These are phyloP conservation scores for Schizosaccharomyces versatilis DNA, from an alignment of 1,139 yeast genomes.

Conservation along the genomic window DNA sequence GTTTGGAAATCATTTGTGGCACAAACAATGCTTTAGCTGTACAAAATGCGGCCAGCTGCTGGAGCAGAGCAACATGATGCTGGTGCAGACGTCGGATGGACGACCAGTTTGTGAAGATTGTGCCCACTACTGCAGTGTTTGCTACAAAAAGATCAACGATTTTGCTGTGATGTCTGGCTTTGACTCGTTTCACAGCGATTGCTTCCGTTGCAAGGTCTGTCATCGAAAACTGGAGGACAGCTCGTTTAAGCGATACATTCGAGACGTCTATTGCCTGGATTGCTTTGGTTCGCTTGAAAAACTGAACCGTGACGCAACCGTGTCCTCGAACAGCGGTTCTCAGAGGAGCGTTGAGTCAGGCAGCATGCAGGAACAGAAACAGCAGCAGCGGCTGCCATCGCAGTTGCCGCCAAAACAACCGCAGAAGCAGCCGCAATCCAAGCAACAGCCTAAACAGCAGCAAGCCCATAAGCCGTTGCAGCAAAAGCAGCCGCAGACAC, in stretches of 20 bases:
- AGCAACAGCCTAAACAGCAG: too few relatives aligned
- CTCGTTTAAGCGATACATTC: neutral
- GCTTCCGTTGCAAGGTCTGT: neutral
- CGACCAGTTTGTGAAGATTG: neutral
- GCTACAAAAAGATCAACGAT: neutral
- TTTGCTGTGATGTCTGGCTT: neutral
- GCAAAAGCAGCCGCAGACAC: too few relatives aligned
- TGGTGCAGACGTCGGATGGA: slow-evolving; percentile 1
- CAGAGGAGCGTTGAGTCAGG: too few relatives aligned
- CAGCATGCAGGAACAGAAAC: too few relatives aligned
- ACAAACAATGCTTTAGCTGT: neutral
- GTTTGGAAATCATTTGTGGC: neutral
- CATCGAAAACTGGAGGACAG: neutral
- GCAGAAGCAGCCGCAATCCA: too few relatives aligned
- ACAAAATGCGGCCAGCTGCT: neutral
- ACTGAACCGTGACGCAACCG: too few relatives aligned
- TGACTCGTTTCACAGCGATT: neutral
- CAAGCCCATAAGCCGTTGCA: too few relatives aligned
- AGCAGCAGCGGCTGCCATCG: too few relatives aligned
- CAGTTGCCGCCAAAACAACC: too few relatives aligned
- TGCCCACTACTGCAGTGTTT: neutral
- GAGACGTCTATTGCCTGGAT: neutral
- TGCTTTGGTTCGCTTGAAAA: neutral
- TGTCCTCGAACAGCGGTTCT: too few relatives aligned
- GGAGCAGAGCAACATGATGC: neutral